Conservation (phyloP, 23 red algal species). For the Agarophyton chilense region DNA sequence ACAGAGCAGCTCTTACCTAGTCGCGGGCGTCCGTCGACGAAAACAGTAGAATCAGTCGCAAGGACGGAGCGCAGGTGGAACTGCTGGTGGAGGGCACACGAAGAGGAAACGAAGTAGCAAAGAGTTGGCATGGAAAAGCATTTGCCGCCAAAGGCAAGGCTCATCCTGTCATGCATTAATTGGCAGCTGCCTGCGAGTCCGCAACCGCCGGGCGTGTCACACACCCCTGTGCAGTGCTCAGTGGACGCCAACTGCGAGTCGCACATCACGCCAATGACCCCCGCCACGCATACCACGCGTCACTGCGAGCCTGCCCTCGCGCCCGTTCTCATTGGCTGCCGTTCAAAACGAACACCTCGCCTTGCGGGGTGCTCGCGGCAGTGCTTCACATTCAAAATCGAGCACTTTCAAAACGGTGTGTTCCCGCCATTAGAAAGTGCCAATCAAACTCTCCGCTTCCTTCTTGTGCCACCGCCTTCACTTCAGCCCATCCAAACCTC, state of each 20-base stretch:
- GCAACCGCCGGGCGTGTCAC: neutral
- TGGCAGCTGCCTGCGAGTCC: neutral
- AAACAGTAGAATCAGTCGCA: no score
- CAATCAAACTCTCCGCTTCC: neutral
- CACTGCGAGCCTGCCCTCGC: no score
- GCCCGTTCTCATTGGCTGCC: slow-evolving; percentile 8
- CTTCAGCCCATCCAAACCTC: neutral
- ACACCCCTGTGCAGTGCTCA: no score
- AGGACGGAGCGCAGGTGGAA: no score
- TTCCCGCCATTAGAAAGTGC: slow-evolving; percentile 24
- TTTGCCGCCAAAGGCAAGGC: slow-evolving; percentile 1
- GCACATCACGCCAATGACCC: neutral
- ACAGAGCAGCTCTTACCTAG: neutral
- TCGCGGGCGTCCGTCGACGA: neutral
- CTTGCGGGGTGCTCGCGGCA: neutral
- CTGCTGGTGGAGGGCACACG: neutral
- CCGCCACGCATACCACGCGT: no score
- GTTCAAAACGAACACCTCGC: neutral
- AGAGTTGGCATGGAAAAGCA: neutral
- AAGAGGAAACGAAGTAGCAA: neutral
- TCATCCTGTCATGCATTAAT: neutral
- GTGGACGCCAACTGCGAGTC: neutral
- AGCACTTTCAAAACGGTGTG: slow-evolving; percentile 17
- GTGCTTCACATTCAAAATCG: slow-evolving; percentile 11
- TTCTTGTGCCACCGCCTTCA: neutral